A percentile compares a stretch with the other conserved stretches of the same genome.
Evolutionary conservation across 441 rosid genomes (phyloP).

Genomic region (Populus hybrid): DNA sequence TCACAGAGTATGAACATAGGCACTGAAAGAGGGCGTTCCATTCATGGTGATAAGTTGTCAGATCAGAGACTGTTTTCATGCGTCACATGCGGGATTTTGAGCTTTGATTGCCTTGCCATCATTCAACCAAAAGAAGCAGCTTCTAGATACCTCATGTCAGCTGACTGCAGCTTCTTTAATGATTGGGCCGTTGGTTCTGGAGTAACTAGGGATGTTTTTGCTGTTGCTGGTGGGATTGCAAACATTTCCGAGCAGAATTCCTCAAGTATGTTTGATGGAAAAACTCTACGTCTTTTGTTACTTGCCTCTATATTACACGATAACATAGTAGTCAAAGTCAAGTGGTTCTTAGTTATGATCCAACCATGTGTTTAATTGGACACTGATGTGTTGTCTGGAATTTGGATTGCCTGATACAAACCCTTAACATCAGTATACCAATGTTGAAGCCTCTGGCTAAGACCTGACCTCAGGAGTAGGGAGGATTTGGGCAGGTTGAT

Average conservation of each 20-base stretch:
- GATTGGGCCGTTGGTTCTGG: slow-evolving; percentile 77
- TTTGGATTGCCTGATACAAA: not conserved
- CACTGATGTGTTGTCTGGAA: not conserved
- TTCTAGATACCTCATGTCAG: slow-evolving; percentile 82
- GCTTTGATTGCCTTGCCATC: slow-evolving; percentile 84
- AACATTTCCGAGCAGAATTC: slow-evolving; percentile 34
- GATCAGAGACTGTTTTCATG: slow-evolving; percentile 94
- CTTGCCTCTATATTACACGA: not conserved
- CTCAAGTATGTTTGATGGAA: slow-evolving; percentile 39
- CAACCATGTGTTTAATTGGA: not conserved
- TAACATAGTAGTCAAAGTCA: slow-evolving; percentile 9
- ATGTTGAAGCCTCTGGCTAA: not conserved
- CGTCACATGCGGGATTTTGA: slow-evolving; percentile 86
- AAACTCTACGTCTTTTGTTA: slow-evolving; percentile 11
- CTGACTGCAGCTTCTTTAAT: slow-evolving; percentile 87
- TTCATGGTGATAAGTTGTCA: slow-evolving; percentile 53
- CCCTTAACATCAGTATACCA: slow-evolving; percentile 1
- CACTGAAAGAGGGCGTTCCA: slow-evolving; percentile 27
- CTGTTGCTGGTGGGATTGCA: slow-evolving; percentile 26
- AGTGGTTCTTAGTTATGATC: not conserved
- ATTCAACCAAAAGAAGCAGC: slow-evolving; percentile 85
- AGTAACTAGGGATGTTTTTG: slow-evolving; percentile 28
- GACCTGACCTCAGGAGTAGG: not conserved
- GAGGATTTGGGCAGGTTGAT: not conserved
- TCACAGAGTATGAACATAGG: slow-evolving; percentile 11